Percentiles rank a stretch among this genome's conserved stretches.
Conservation (phyloP, 306 rosid species). For the Cucurbita moschata region DNA sequence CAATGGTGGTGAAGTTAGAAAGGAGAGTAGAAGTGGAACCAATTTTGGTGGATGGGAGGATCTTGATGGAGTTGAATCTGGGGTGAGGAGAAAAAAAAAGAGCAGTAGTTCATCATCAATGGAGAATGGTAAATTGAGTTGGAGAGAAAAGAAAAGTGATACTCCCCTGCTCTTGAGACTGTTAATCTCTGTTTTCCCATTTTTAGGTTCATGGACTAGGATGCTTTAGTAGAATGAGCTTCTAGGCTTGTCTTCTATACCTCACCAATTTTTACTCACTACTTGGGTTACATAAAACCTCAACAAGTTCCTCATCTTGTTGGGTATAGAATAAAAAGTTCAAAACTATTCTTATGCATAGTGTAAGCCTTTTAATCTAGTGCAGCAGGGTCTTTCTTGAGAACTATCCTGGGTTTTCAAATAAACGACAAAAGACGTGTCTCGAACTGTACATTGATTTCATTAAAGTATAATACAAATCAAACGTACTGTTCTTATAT, state of each 20-base stretch:
- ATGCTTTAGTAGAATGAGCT: conserved; percentile 25
- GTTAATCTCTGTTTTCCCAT: conserved; percentile 78
- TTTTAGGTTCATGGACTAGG: conserved; percentile 83
- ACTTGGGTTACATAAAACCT: not conserved
- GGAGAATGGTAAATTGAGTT: conserved; percentile 50
- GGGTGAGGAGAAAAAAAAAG: conserved; percentile 13
- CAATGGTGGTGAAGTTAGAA: conserved; percentile 23
- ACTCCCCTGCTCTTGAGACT: conserved; percentile 70
- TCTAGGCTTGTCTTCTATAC: not conserved
- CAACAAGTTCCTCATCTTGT: not conserved
- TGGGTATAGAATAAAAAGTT: not conserved
- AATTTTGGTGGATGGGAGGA: conserved; percentile 92
- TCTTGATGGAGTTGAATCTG: conserved; percentile 39
- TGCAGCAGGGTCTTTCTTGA: not conserved
- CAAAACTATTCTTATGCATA: not conserved
- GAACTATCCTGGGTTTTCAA: not conserved
- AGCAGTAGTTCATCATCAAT: conserved; percentile 4
- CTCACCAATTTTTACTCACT: not conserved
- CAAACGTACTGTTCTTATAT: not conserved
- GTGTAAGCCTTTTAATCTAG: not conserved
- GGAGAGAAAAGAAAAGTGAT: conserved; percentile 45
- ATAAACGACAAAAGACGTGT: not conserved
- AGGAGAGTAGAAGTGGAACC: conserved; percentile 13
- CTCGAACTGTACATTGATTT: not conserved
- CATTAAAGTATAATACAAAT: not conserved